A percentile compares a stretch with the other conserved stretches of the same genome.
Evolutionary conservation across 169 alveolate genomes (phyloP).

Genomic region (Eimeria tenella): DNA sequence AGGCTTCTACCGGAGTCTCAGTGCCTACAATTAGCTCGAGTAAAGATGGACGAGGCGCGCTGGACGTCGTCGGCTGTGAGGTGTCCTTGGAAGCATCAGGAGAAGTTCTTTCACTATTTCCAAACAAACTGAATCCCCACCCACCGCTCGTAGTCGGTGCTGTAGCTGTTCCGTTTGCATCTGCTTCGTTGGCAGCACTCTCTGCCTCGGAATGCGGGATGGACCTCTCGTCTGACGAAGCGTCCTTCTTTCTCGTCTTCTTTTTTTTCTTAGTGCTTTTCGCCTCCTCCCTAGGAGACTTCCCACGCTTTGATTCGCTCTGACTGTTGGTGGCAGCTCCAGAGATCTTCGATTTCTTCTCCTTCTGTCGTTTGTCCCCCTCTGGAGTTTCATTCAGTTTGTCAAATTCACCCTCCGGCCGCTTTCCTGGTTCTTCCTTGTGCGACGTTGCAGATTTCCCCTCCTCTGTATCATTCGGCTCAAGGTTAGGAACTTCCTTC

Average conservation of each 20-base stretch:
- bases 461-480: background rate
- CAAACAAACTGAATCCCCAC: slow-evolving; percentile 63
- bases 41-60: slow-evolving; percentile 59
- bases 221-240: background rate
- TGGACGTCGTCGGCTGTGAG: background rate
- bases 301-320: slow-evolving; percentile 6
- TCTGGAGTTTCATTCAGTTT: background rate
- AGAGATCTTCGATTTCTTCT: background rate
- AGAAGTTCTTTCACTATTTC: slow-evolving; percentile 2
- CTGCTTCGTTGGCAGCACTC: background rate
- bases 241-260: slow-evolving; percentile 52
- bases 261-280: slow-evolving; percentile 39
- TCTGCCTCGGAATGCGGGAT: slow-evolving; percentile 15
- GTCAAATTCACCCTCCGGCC: background rate
- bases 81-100: background rate
- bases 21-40: slow-evolving; percentile 49
- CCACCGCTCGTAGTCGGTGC: background rate
- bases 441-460: background rate
- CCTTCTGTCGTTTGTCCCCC: background rate
- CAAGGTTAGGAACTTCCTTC: background rate
- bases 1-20: slow-evolving; percentile 8
- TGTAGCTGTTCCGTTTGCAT: background rate
- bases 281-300: slow-evolving; percentile 17
- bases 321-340: background rate
- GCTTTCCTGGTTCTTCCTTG: background rate